These are phyloP conservation scores for Cladosporium sp. DNA, from an alignment of 2,329 filamentous ascomycete species.

Conservation along the genomic window DNA sequence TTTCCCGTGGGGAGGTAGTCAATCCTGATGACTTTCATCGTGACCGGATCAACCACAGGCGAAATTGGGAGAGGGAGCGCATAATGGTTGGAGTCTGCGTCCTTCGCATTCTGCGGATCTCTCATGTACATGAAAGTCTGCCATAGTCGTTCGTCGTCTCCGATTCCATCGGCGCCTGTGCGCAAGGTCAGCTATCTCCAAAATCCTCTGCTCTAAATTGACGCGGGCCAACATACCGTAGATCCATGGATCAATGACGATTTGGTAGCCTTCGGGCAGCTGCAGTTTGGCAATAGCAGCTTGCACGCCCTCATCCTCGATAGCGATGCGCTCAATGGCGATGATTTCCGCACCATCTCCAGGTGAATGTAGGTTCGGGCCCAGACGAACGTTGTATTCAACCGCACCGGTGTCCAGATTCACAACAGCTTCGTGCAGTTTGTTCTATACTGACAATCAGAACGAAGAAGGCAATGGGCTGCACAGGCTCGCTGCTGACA, in stretches of 20 bases:
- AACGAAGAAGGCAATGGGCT: not conserved
- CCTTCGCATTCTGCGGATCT: conserved; percentile 54
- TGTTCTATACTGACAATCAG: conserved; percentile 42
- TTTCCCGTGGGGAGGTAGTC: conserved; percentile 64
- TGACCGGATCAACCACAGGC: conserved; percentile 60
- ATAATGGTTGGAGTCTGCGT: conserved; percentile 65
- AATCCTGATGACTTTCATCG: conserved; percentile 62
- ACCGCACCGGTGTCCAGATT: conserved; percentile 49
- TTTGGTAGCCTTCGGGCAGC: conserved; percentile 51
- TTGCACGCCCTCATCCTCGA: conserved; percentile 52
- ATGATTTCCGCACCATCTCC: conserved; percentile 57
- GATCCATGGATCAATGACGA: conserved; percentile 46
- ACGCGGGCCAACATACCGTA: conserved; percentile 45
- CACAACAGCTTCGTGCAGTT: conserved; percentile 57
- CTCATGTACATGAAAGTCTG: conserved; percentile 65
- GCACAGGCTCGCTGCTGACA: conserved; percentile 19
- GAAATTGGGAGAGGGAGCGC: conserved; percentile 63
- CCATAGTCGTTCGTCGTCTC: conserved; percentile 47
- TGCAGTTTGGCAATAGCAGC: conserved; percentile 56
- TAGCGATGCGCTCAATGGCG: conserved; percentile 53
- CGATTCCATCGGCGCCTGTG: conserved; percentile 41
- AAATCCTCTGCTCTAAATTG: not conserved
- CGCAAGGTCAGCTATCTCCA: not conserved
- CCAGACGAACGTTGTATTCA: conserved; percentile 55
- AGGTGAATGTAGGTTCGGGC: conserved; percentile 53